Base-by-base conservation (phyloP, 2,329 filamentous ascomycete species). In the Botrytis cinerea region DNA sequence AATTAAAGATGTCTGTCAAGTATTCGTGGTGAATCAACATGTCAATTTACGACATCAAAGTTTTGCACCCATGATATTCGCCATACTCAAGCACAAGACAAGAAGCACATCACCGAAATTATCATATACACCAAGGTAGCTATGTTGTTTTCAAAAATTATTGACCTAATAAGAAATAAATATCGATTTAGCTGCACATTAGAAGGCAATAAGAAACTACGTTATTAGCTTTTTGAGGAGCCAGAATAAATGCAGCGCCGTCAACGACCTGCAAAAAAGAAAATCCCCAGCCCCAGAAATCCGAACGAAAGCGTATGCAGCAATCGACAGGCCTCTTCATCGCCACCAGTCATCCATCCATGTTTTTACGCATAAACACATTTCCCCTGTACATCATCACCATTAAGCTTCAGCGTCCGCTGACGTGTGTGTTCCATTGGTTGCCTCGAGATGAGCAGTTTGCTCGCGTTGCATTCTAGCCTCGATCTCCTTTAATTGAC, bases 401-500 rank as follows among this genome's bases (percentile, higher is more conserved):
- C 48, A 70, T 74, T 76, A 79, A 74, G 75, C 76, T 74, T 78
- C 78, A n/a, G 78, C 54, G 32, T 79, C 77, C 40, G 76, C 74
- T 32, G 40, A 64, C 32, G 67, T 76, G 38, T 48, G 45, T 32
- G 74, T 75, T 73, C 78, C 79, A 72, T 81, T 80, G 16, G 75
- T 81, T 70, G 83, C 82, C 40, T 83, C 80, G 51, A 84, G 81
- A 67, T 81, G 79, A 67, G 86, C 85, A 81, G 89, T 91, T 77
- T 91, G 88, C 85, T 97, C 94, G 83, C 95, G 91, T 82, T 95
- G 91, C 95, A 98, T 98, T 82, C 95, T 92, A 76, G 95, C 95
- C 85, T 98, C 95, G 82, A 99, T 98, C 87, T 99, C 96, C 85
- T 96, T 95, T 80, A 99, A 90, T 86, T 99, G 96, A 81, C 94